Evolutionary conservation across 441 rosid species (phyloP), one percentile per base, ranked within the genome.

Genomic region (California macrophylla): DNA sequence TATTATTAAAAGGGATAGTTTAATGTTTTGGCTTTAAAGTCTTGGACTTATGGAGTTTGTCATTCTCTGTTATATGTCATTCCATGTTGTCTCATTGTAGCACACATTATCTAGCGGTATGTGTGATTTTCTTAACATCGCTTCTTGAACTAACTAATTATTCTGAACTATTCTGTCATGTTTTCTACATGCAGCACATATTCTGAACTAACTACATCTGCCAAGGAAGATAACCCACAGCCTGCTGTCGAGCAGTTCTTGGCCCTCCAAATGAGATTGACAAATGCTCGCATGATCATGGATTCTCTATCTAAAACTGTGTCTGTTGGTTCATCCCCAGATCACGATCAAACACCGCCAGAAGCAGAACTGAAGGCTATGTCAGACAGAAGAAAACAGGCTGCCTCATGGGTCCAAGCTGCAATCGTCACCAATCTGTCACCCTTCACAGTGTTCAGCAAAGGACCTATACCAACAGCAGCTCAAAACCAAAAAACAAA

Each of bases 211-310:
- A 76, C 83, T 40, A 78, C 85, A 36, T 78, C 88, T 42, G 94
- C 99, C 12, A 87, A 87, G 79, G 94, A 89, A 85, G 97, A 90
- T 61, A 88, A 87, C 77, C 99, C 98, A 6, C 91, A 83, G 64
- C 93, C 91, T n/a, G 84, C 88, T 0, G 92, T 94, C 40, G 98
- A 94, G 77, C 94, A 85, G 80, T 94, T 92, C 80, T 82, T 94
- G 83, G 81, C 81, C 68, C 93, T 94, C 69, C 84, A 92, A 68
- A 73, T 87, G 0, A 82, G 79, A 75, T 80, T 94, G 78, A 90
- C 79, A 66, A 79, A 80, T 68, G 88, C 80, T 79, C 82, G 77
- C 47, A 75, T 64, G 61, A 72, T 82, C 61, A 87, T 89, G 0
- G 86, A 81, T 73, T 89, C 96, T 64, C 81, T 94, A 63, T 82